A percentile compares a stretch with the other conserved stretches of the same genome.
Evolutionary conservation across 2,329 filamentous ascomycete genomes (phyloP).

Genomic region (Xylaria sp.): DNA sequence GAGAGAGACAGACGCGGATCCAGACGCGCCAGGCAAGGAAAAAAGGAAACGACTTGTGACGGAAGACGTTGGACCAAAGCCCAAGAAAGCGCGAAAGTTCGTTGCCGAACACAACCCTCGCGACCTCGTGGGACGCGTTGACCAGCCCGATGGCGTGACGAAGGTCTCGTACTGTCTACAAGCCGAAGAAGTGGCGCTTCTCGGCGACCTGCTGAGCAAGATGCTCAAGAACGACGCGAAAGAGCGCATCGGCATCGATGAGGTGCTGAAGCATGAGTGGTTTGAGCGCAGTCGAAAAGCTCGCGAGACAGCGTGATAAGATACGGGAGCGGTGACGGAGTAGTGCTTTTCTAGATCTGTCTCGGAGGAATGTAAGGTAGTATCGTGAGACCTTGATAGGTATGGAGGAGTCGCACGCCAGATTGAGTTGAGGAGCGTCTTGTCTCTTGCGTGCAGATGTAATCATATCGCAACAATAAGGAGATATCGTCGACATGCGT

Average conservation of each 20-base stretch:
- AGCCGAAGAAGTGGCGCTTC: constrained; percentile 4
- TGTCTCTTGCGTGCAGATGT: too few relatives aligned
- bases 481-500: too few relatives aligned
- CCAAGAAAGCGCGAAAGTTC: constrained; percentile 2
- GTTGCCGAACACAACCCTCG: constrained; percentile 1
- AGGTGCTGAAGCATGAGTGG: constrained; percentile 12
- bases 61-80: background rate
- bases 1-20: background rate
- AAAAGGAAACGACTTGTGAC: constrained; percentile 1
- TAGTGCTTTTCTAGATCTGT: too few relatives aligned
- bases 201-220: constrained; percentile 4
- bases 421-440: too few relatives aligned
- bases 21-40: background rate
- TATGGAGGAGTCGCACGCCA: too few relatives aligned
- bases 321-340: too few relatives aligned
- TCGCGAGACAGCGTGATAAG: too few relatives aligned
- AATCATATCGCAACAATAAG: too few relatives aligned
- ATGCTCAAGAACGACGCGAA: constrained; percentile 14
- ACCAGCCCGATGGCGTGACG: constrained; percentile 4
- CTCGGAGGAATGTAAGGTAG: too few relatives aligned
- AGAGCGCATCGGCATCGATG: constrained; percentile 7
- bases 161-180: constrained; percentile 10
- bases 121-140: constrained; percentile 6
- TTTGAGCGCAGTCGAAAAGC: constrained; percentile 2
- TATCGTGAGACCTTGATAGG: too few relatives aligned